phyloP scores from a whole-genome alignment of 805 yeast genomes.

The Clavispora phyllophila region DNA sequence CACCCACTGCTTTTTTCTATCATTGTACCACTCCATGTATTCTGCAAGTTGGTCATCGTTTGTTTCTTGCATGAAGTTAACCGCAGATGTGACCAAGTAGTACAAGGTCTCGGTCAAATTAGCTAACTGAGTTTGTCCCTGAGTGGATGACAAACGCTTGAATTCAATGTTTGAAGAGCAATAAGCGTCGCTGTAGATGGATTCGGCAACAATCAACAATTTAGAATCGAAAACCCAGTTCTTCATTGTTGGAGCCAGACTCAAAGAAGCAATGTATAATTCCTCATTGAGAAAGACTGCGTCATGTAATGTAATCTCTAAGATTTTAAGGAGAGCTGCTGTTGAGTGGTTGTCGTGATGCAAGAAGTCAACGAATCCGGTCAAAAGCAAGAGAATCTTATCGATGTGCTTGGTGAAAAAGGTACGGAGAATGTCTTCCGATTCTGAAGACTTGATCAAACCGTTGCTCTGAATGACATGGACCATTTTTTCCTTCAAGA shows the following conservation, averaged over 20 bases:
- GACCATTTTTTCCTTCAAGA: slow-evolving; percentile 11
- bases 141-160: slow-evolving; percentile 9
- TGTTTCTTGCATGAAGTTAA: slow-evolving; percentile 27
- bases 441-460: slow-evolving; percentile 2
- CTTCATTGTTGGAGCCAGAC: slow-evolving; percentile 21
- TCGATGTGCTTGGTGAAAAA: slow-evolving; percentile 23
- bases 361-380: slow-evolving; percentile 20
- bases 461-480: slow-evolving; percentile 6
- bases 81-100: slow-evolving; percentile 31
- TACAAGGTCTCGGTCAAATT: slow-evolving; percentile 28
- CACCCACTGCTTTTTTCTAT: slow-evolving; percentile 49
- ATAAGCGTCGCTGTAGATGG: slow-evolving; percentile 27
- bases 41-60: slow-evolving; percentile 22
- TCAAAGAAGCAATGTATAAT: slow-evolving; percentile 25
- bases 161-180: slow-evolving; percentile 7
- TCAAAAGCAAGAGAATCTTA: slow-evolving; percentile 24
- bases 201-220: slow-evolving; percentile 36
- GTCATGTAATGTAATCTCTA: slow-evolving; percentile 25
- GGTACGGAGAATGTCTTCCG: slow-evolving; percentile 20
- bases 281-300: slow-evolving; percentile 38
- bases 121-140: slow-evolving; percentile 18
- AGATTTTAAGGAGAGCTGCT: slow-evolving; percentile 15
- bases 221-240: slow-evolving; percentile 49
- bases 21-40: slow-evolving; percentile 30
- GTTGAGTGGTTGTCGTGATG: slow-evolving; percentile 15